Evolutionary conservation across 805 yeast species (phyloP).

Genomic region (Starmerella vaccinii): DNA sequence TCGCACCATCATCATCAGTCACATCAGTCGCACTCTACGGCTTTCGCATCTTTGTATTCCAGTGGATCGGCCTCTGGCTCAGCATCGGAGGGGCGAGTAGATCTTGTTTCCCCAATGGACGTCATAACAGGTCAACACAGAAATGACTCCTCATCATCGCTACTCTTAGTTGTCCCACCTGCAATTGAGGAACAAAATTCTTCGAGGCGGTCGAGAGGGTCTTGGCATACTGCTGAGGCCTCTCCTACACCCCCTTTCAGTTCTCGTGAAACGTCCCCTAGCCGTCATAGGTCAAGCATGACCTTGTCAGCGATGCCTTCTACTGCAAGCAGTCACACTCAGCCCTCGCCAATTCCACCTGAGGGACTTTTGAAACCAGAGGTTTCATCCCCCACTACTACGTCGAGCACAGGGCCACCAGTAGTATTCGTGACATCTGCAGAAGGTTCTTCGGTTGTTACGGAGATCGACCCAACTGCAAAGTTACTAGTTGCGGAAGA

Average conservation of each 20-base stretch:
- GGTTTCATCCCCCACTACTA: background rate
- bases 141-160: conserved; percentile 13
- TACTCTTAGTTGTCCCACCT: conserved; percentile 13
- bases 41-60: background rate
- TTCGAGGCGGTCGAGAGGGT: background rate
- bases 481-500: conserved; percentile 76
- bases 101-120: background rate
- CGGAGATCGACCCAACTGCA: background rate
- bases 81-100: background rate
- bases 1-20: background rate
- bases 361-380: background rate
- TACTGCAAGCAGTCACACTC: background rate
- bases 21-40: conserved; percentile 1
- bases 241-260: background rate
- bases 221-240: background rate
- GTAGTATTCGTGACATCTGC: conserved; percentile 3
- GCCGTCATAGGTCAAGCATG: background rate
- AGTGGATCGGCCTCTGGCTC: background rate
- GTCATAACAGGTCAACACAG: conserved; percentile 6
- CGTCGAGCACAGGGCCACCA: background rate
- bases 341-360: background rate
- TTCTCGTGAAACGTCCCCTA: background rate
- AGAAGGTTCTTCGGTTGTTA: background rate
- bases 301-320: background rate
- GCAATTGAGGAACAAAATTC: background rate